phyloP scores from a whole-genome alignment of 257 asterid species.

The Capsicum baccatum region DNA sequence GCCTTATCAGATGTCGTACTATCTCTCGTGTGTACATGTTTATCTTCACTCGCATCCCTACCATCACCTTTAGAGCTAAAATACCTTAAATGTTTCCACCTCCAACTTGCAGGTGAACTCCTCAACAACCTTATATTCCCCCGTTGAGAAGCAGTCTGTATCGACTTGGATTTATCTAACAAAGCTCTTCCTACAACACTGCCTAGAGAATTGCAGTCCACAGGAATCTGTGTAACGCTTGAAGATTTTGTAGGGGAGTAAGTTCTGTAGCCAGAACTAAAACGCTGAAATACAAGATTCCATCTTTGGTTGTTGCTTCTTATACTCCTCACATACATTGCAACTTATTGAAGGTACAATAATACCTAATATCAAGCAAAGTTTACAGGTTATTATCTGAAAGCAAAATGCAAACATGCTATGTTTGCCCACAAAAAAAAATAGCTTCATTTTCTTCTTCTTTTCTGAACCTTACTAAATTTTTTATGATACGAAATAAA shows the following conservation, averaged over 20 bases:
- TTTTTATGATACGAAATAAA: conserved; percentile 2
- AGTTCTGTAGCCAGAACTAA: conserved; percentile 48
- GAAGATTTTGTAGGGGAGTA: conserved; percentile 50
- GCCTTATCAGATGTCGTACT: conserved; percentile 53
- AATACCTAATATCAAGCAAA: conserved; percentile 46
- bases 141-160: conserved; percentile 47
- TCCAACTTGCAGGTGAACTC: conserved; percentile 52
- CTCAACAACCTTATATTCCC: conserved; percentile 43
- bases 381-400: conserved; percentile 29
- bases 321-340: conserved; percentile 78
- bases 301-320: conserved; percentile 55
- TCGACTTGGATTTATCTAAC: conserved; percentile 45
- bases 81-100: conserved; percentile 50
- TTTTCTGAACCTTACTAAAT: background rate
- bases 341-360: conserved; percentile 42
- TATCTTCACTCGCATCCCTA: conserved; percentile 80
- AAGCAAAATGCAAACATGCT: conserved; percentile 27
- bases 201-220: conserved; percentile 40
- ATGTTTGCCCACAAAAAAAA: background rate
- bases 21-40: conserved; percentile 50
- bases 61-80: conserved; percentile 96
- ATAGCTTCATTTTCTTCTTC: background rate
- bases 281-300: conserved; percentile 52
- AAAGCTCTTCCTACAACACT: conserved; percentile 51
- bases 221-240: conserved; percentile 42